phyloP scores from a whole-genome alignment of 1,284 basidiomycete genomes.

The Naganishia albida region DNA sequence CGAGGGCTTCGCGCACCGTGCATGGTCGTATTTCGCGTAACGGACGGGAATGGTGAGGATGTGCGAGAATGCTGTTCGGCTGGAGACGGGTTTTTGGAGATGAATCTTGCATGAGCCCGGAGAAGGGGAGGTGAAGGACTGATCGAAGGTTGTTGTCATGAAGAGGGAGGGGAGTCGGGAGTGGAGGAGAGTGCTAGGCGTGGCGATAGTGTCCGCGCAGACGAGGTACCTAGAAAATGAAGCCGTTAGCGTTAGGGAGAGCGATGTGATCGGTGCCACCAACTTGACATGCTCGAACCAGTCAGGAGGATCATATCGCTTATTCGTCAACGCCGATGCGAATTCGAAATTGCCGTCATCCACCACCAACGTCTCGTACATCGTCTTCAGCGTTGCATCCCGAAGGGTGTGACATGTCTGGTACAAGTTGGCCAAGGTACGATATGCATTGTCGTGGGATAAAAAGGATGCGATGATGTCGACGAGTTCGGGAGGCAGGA shows the following conservation, averaged over 20 bases:
- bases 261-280: not conserved
- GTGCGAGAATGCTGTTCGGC: not conserved
- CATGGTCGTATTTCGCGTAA: not conserved
- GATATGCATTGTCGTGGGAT: not conserved
- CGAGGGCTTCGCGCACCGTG: not conserved
- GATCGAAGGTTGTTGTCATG: conserved; percentile 6
- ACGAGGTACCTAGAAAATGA: no score
- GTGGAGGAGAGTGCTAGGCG: not conserved
- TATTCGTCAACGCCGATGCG: not conserved
- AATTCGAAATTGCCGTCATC: not conserved
- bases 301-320: no score
- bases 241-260: not conserved
- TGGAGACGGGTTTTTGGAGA: not conserved
- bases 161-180: not conserved
- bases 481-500: not conserved
- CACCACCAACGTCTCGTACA: conserved; percentile 9
- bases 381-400: not conserved
- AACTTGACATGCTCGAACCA: conserved; percentile 11
- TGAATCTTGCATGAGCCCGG: not conserved
- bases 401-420: not conserved
- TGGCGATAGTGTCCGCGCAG: not conserved
- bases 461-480: conserved; percentile 5
- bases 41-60: conserved; percentile 5
- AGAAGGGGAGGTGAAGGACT: not conserved
- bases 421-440: not conserved